Evolutionary conservation across 2,329 filamentous ascomycete species (phyloP).

Genomic region (Bimuria novae-zelandiae): DNA sequence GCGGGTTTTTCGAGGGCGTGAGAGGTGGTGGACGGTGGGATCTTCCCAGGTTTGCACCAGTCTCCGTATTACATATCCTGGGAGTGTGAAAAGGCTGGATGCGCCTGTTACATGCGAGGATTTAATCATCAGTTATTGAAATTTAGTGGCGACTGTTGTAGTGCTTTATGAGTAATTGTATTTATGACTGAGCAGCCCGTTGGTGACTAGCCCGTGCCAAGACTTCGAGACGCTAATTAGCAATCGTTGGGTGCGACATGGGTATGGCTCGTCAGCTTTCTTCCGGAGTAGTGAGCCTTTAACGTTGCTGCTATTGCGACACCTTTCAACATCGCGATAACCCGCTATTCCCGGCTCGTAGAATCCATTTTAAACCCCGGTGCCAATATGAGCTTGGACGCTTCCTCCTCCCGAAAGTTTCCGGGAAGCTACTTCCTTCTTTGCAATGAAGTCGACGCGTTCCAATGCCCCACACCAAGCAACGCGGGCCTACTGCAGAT

Average conservation of each 20-base stretch:
- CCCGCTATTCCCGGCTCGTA: no score
- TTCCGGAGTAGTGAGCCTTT: neutral
- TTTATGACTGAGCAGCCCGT: neutral
- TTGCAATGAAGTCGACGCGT: conserved; percentile 1
- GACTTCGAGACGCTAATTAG: conserved; percentile 3
- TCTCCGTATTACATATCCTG: no score
- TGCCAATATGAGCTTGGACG: neutral
- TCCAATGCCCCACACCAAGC: conserved; percentile 3
- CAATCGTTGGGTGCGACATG: neutral
- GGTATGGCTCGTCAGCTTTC: neutral
- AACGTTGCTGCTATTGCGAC: neutral
- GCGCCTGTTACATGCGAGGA: no score
- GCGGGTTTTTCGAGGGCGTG: no score
- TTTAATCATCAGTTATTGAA: no score
- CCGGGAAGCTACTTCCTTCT: conserved; percentile 6
- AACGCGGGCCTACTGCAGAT: conserved; percentile 3
- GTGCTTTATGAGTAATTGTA: neutral
- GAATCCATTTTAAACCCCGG: neutral
- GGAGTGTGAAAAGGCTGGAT: no score
- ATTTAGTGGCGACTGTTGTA: neutral
- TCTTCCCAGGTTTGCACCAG: no score
- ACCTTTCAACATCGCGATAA: neutral
- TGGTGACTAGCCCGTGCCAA: neutral
- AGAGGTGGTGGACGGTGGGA: no score
- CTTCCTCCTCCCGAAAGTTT: neutral